Conservation (phyloP, 2,329 filamentous ascomycete genomes). For the Botrytis porri region DNA sequence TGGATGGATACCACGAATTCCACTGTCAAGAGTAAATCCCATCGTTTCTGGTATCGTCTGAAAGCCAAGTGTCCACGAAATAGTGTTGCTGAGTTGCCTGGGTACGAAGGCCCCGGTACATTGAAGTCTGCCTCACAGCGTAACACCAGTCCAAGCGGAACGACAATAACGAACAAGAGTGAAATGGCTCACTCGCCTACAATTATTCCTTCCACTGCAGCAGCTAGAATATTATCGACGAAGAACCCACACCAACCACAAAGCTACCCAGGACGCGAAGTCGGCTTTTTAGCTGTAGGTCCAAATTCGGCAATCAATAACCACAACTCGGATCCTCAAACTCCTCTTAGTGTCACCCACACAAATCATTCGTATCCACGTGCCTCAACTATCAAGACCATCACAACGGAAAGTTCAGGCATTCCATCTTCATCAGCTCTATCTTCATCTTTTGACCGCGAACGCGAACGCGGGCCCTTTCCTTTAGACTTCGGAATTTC, state of each 20-base stretch:
- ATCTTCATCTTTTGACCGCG: background rate
- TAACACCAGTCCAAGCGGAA: background rate
- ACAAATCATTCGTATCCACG: background rate
- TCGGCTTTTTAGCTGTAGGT: background rate
- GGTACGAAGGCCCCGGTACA: slow-evolving; percentile 2
- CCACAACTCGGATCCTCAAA: background rate
- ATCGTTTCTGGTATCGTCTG: background rate
- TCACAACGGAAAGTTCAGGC: slow-evolving; percentile 2
- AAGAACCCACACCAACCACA: background rate
- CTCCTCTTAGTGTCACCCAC: background rate
- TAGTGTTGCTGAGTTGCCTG: slow-evolving; percentile 14
- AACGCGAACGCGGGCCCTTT: background rate
- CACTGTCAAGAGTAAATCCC: background rate
- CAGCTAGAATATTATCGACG: background rate
- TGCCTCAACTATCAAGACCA: background rate
- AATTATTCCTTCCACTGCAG: background rate
- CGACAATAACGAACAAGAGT: background rate
- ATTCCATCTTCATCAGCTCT: slow-evolving; percentile 10
- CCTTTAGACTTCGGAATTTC: background rate
- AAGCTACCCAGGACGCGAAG: background rate
- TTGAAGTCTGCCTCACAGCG: background rate
- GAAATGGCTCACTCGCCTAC: background rate
- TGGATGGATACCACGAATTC: slow-evolving; percentile 7
- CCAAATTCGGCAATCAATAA: background rate
- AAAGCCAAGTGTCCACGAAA: background rate